phyloP scores from a whole-genome alignment of 768 basidiomycete genomes.

The Tephrocybe sp. region DNA sequence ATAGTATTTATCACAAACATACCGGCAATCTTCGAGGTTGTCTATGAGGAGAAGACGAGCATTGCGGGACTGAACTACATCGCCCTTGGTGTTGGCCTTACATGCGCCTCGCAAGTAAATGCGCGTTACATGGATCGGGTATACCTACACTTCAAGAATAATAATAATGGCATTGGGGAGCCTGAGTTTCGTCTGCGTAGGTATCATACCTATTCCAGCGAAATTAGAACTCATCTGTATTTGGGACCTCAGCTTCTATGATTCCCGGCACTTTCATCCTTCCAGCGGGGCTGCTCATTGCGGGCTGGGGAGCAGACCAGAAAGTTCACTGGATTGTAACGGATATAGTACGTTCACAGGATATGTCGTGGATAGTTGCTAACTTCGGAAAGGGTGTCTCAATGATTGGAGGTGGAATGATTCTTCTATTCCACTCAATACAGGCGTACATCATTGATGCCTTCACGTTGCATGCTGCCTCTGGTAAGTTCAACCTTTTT shows the following conservation, averaged over 20 bases:
- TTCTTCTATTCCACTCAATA: slow-evolving; percentile 60
- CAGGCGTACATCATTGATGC: slow-evolving; percentile 70
- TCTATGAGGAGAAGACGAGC: slow-evolving; percentile 56
- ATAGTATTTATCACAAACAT: slow-evolving; percentile 70
- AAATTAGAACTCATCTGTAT: too few species aligned
- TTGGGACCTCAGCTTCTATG: slow-evolving; percentile 55
- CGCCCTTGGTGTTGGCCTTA: slow-evolving; percentile 65
- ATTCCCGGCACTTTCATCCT: slow-evolving; percentile 56
- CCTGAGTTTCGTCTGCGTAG: slow-evolving; percentile 52
- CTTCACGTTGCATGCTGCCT: slow-evolving; percentile 67
- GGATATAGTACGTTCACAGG: slow-evolving; percentile 50
- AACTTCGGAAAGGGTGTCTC: slow-evolving; percentile 48
- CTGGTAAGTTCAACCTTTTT: slow-evolving; percentile 35
- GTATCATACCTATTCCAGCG: too few species aligned
- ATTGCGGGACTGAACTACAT: slow-evolving; percentile 71
- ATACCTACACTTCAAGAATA: slow-evolving; percentile 49
- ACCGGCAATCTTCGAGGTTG: slow-evolving; percentile 52
- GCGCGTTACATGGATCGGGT: slow-evolving; percentile 56
- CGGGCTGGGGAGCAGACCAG: slow-evolving; percentile 68
- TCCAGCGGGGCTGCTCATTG: slow-evolving; percentile 66
- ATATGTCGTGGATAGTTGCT: background rate
- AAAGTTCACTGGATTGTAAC: slow-evolving; percentile 68
- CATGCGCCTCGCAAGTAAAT: slow-evolving; percentile 50
- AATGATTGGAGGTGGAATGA: slow-evolving; percentile 55
- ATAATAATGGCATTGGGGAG: slow-evolving; percentile 44